Base-by-base conservation (phyloP, 2,329 filamentous ascomycete genomes). In the Xylaria sp. region DNA sequence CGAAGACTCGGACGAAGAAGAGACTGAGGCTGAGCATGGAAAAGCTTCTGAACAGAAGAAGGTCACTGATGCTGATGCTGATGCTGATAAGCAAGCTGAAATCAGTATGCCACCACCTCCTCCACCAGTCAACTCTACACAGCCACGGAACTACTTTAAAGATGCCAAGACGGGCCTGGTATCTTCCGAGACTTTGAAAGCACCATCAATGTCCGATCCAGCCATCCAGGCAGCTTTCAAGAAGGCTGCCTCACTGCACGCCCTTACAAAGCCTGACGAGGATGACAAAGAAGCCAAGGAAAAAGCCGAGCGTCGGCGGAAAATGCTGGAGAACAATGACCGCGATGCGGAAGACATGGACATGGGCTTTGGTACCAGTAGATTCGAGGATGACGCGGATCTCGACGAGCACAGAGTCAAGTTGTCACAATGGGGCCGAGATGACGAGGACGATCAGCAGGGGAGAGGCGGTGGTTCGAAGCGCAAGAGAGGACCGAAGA, bases 321-420 rank as follows among this genome's bases (percentile, higher is more conserved):
- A 84, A 65, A 89, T 97, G 78, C 79, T 97, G 4, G 79, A 87
- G 67, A 82, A 82, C 61, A 84, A 86, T 58, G 88, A 90, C 66
- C 84, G 92, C 52, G 93, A 97, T 71, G 85, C 92, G 52, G 87
- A 93, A 59, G 93, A 99, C 75, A 83, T 99, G 76, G 94, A 99
- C 70, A 84, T 97, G 80, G 93, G 92, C 61, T 97, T 99, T 70
- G 94, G 94, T 39, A 90, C 87, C 18, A 94, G 89, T 70, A 83
- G 93, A 34, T 88, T 91, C 69, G 92, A 90, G 57, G 94, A 97
- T 69, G 92, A 92, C 54, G 92, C 92, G 61, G 92, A 96, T 64
- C 83, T 88, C 64, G 90, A 92, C 19, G 77, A 76, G 71, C 79
- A 78, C 49, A 85, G 82, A 66, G 76, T 91, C 63, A 90, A 89